These are phyloP conservation scores for Ganoderma leucocontextum DNA, from an alignment of 1,284 basidiomycete species.

Conservation along the genomic window DNA sequence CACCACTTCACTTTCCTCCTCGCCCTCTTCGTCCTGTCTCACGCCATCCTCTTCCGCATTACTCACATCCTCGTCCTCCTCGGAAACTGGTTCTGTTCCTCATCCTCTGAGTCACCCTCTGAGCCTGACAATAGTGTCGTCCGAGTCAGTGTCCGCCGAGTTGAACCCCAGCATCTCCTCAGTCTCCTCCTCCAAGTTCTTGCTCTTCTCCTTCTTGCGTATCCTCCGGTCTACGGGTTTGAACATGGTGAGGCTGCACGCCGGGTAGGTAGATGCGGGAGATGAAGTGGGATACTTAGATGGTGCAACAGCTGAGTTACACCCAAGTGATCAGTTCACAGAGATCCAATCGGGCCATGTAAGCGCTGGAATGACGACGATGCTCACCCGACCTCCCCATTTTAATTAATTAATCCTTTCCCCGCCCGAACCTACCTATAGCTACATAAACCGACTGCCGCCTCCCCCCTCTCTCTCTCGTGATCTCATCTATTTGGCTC, in stretches of 20 bases:
- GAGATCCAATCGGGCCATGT: slow-evolving; percentile 19
- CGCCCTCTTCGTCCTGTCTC: slow-evolving; percentile 40
- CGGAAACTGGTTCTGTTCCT: slow-evolving; percentile 16
- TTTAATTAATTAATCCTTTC: no score
- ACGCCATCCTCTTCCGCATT: slow-evolving; percentile 38
- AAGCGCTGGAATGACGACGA: slow-evolving; percentile 18
- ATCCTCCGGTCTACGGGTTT: slow-evolving; percentile 81
- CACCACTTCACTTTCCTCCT: slow-evolving; percentile 39
- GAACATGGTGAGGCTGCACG: slow-evolving; percentile 64
- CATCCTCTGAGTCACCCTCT: slow-evolving; percentile 36
- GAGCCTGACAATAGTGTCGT: slow-evolving; percentile 53
- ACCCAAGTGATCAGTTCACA: slow-evolving; percentile 14
- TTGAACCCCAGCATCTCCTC: slow-evolving; percentile 76
- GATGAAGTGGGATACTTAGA: neutral
- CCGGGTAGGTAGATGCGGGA: neutral
- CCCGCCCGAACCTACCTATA: no score
- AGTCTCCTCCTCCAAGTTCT: slow-evolving; percentile 73
- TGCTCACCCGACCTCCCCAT: no score
- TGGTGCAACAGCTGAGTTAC: slow-evolving; percentile 10
- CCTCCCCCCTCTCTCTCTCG: no score
- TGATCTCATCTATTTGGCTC: no score
- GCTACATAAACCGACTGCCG: no score
- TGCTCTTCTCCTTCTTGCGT: slow-evolving; percentile 71
- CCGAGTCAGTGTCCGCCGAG: slow-evolving; percentile 79
- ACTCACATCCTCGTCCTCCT: slow-evolving; percentile 36